Conservation (phyloP, 345 rosid species). For the Rhizophora apiculata region DNA sequence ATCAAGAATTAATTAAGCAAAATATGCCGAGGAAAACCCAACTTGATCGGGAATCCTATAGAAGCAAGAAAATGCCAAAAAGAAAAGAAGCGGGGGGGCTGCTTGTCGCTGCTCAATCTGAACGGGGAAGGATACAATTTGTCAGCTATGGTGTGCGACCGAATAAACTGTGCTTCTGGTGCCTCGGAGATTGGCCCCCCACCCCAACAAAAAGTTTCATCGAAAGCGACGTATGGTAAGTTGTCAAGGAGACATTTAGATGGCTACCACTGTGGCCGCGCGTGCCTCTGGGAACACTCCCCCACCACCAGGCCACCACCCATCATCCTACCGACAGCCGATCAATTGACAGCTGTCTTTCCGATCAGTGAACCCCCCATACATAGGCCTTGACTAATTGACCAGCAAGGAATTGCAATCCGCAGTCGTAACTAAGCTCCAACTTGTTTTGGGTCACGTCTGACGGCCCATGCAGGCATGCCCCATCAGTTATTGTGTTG, state of each 20-base stretch:
- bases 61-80: slow-evolving; percentile 4
- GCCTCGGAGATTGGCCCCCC: neutral
- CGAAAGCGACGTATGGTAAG: slow-evolving; percentile 29
- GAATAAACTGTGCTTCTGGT: slow-evolving; percentile 9
- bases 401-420: no score
- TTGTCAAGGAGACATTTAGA: slow-evolving; percentile 24
- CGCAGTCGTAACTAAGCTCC: no score
- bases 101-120: no score
- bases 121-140: slow-evolving; percentile 1
- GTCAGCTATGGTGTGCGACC: slow-evolving; percentile 34
- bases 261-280: slow-evolving; percentile 21
- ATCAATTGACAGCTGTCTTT: slow-evolving; percentile 13
- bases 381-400: neutral
- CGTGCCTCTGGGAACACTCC: slow-evolving; percentile 21
- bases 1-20: no score
- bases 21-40: no score
- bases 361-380: slow-evolving; percentile 12
- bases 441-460: no score
- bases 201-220: neutral
- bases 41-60: neutral
- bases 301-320: slow-evolving; percentile 1
- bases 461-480: no score
- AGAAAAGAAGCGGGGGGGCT: neutral
- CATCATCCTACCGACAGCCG: slow-evolving; percentile 25
- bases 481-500: no score